Evolutionary conservation across 345 rosid species (phyloP), one percentile per base, ranked within the genome.

Genomic region (Leavenworthia alabamica): DNA sequence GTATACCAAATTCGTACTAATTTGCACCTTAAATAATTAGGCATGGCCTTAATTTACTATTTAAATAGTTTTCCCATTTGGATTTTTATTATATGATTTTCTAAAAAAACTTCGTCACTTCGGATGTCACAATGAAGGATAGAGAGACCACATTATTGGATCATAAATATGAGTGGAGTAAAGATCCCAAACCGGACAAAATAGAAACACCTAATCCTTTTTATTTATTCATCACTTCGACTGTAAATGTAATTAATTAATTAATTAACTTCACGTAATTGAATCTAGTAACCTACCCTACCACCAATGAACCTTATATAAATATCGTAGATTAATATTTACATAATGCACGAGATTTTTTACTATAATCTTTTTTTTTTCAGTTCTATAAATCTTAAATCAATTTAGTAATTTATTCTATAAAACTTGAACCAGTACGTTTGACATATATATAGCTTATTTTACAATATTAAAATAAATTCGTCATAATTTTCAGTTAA

Each of bases 111-210:
- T 36, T 64, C 71, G 62, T 71, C 75, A 71, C 58, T 58, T 51
- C 17, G 41, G 65, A 64, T 71, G 71, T 71, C 75, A 64, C 50
- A 44, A 10, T 35, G 17, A 16, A 43, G 37, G 51, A 58, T 16
- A 10, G 28, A 50, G 71, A 64, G n/a, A 49, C 33, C 22, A 64
- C 49, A 71, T 64, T 71, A 71, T 64, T 71, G 71, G 71, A 71
- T 41, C 61, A n/a, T 46, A 11, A 70, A 64, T 64, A 39, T 66
- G 59, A 70, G 64, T 63, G 70, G 75, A 56, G 59, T 48, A 47
- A 63, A 48, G 64, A 63, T 70, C 65, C 51, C 75, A 45, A 69
- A 49, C 56, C 37, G 53, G 73, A 53, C 68, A 68, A 69, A 53
- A 44, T 37, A 44, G 12, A 17, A 46, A 36, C 52, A 61, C 68